Conservation (phyloP, 1,284 basidiomycete species). For the Lignosus rhinocerotis region DNA sequence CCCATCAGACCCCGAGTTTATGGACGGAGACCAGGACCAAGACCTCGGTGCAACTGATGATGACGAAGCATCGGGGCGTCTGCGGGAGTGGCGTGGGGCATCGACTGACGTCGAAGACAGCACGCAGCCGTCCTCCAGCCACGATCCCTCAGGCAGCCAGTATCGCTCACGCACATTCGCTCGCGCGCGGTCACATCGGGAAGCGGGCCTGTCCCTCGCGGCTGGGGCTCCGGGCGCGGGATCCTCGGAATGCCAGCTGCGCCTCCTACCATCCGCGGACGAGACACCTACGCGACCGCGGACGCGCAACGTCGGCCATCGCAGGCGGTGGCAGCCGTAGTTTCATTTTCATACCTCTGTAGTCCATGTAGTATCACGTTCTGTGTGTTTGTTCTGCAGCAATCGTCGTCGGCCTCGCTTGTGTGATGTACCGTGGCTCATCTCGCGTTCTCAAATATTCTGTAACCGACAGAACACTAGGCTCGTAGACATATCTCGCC, state of each 20-base stretch:
- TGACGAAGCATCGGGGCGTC: constrained; percentile 22
- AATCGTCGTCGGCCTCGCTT: constrained; percentile 7
- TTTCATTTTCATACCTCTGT: background rate
- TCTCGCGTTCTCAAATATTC: background rate
- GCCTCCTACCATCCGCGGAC: constrained; percentile 42
- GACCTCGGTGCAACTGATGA: constrained; percentile 36
- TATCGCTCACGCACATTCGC: constrained; percentile 16
- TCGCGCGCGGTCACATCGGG: constrained; percentile 13
- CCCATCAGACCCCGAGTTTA: constrained; percentile 51
- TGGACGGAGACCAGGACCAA: constrained; percentile 40
- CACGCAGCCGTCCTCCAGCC: constrained; percentile 15
- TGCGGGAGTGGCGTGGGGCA: constrained; percentile 20
- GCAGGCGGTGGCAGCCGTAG: constrained; percentile 31
- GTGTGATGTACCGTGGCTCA: constrained; percentile 3
- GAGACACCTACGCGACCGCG: constrained; percentile 68
- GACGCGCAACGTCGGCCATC: constrained; percentile 38
- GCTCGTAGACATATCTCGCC: constrained; percentile 19
- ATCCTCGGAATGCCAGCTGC: constrained; percentile 24
- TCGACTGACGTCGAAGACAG: constrained; percentile 19
- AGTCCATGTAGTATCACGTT: constrained; percentile 7
- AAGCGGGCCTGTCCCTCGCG: background rate
- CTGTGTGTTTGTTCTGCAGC: constrained; percentile 5
- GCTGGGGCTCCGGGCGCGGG: constrained; percentile 12
- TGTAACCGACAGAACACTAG: constrained; percentile 9
- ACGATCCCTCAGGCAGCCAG: constrained; percentile 12